phyloP scores from a whole-genome alignment of 352 stramenopile genomes.

The Phytophthora pinifolia region DNA sequence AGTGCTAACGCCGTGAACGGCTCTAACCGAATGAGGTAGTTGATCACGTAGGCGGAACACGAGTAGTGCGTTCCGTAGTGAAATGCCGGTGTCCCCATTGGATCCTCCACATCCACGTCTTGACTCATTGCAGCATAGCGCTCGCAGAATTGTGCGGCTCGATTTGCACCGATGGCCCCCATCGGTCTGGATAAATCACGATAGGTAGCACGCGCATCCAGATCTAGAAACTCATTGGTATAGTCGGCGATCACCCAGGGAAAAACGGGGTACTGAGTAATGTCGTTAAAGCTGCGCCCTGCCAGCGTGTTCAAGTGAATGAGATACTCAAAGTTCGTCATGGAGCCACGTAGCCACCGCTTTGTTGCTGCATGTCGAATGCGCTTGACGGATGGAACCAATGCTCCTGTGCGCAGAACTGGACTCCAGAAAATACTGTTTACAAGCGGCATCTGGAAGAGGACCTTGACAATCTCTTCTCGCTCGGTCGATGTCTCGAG shows the following conservation, averaged over 20 bases:
- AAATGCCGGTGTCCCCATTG: conserved; percentile 88
- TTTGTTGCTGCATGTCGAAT: conserved; percentile 75
- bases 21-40: conserved; percentile 95
- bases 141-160: conserved; percentile 85
- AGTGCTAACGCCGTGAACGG: conserved; percentile 77
- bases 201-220: conserved; percentile 79
- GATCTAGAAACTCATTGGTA: conserved; percentile 77
- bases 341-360: conserved; percentile 59
- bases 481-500: conserved; percentile 53
- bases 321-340: conserved; percentile 96
- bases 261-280: conserved; percentile 98
- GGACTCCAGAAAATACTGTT: conserved; percentile 85
- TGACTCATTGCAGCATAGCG: conserved; percentile 72
- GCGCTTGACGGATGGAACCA: conserved; percentile 63
- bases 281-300: conserved; percentile 96
- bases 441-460: conserved; percentile 81
- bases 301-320: conserved; percentile 96
- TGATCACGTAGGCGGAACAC: conserved; percentile 95
- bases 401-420: conserved; percentile 56
- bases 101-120: conserved; percentile 33
- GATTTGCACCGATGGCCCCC: conserved; percentile 86
- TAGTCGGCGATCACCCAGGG: conserved; percentile 96
- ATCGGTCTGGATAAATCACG: conserved; percentile 95
- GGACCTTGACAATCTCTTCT: conserved; percentile 66
- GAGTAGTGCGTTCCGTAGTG: conserved; percentile 98